Conservation (phyloP, 2,329 filamentous ascomycete genomes). For the Diaporthe nobilis region DNA sequence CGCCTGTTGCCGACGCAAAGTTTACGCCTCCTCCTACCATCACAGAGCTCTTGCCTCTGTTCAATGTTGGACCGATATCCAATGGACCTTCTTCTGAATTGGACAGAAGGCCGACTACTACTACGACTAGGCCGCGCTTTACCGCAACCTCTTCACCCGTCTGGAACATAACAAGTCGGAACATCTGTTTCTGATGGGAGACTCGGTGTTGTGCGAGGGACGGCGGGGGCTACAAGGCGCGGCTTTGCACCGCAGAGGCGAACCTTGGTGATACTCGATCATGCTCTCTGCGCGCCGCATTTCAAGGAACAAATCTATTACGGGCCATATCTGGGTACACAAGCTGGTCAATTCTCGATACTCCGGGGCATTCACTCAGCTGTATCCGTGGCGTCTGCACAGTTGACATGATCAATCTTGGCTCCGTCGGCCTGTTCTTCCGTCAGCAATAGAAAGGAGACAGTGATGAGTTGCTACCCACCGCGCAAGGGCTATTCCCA, state of each 20-base stretch:
- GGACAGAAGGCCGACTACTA: not conserved
- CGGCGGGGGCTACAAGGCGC: not conserved
- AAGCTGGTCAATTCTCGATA: not conserved
- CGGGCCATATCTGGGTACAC: not conserved
- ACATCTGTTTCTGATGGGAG: not conserved
- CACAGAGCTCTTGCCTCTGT: not conserved
- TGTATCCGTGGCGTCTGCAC: not conserved
- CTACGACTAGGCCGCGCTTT: not conserved
- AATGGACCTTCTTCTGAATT: not conserved
- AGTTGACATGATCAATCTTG: not conserved
- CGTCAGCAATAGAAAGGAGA: not conserved
- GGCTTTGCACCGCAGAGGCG: not conserved
- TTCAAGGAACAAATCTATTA: not conserved
- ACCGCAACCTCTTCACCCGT: not conserved
- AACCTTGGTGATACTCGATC: slow-evolving; percentile 8
- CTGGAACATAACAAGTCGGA: slow-evolving; percentile 7
- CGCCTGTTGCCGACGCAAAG: slow-evolving; percentile 15
- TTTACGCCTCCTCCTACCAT: slow-evolving; percentile 6
- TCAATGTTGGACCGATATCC: not conserved
- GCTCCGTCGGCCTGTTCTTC: not conserved
- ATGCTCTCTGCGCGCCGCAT: not conserved
- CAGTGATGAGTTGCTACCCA: not conserved
- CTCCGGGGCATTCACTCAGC: not conserved
- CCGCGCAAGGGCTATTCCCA: not conserved
- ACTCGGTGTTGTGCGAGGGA: slow-evolving; percentile 7